Conservation (phyloP, 768 basidiomycete species). For the Mrakia hoshinonis region DNA sequence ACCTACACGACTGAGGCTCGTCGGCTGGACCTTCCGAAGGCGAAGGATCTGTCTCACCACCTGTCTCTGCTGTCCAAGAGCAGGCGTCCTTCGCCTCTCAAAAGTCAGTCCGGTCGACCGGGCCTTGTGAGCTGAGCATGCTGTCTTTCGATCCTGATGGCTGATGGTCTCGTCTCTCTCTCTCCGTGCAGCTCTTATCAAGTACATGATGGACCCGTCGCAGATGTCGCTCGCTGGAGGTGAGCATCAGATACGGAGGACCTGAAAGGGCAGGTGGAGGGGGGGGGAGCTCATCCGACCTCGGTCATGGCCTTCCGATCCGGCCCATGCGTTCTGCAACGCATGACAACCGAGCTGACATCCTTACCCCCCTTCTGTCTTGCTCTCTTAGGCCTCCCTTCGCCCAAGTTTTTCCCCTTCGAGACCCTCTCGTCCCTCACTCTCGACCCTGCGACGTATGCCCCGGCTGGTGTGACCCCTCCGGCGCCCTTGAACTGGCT, state of each 20-base stretch:
- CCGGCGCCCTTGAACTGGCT: slow-evolving; percentile 33
- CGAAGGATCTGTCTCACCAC: slow-evolving; percentile 59
- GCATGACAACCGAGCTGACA: neutral
- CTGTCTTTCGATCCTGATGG: slow-evolving; percentile 1
- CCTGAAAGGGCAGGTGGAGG: neutral
- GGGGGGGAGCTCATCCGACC: neutral
- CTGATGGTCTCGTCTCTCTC: neutral
- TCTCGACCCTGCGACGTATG: slow-evolving; percentile 47
- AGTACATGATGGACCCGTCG: slow-evolving; percentile 18
- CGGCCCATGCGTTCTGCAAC: neutral
- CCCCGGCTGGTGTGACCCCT: slow-evolving; percentile 42
- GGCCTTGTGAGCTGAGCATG: slow-evolving; percentile 36
- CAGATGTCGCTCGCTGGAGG: slow-evolving; percentile 18
- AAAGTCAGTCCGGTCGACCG: slow-evolving; percentile 40
- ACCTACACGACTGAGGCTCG: no score
- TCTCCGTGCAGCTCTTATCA: neutral
- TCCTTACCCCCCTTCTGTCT: neutral
- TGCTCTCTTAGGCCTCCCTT: slow-evolving; percentile 8
- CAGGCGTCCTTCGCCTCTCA: slow-evolving; percentile 53
- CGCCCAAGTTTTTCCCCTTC: slow-evolving; percentile 48
- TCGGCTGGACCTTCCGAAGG: neutral
- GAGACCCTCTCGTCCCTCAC: slow-evolving; percentile 53
- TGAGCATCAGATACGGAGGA: neutral
- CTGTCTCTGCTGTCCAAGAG: slow-evolving; percentile 52
- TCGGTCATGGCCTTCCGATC: neutral